These are phyloP conservation scores for Calonectria honghensis DNA, from an alignment of 2,329 filamentous ascomycete genomes.

Conservation along the genomic window DNA sequence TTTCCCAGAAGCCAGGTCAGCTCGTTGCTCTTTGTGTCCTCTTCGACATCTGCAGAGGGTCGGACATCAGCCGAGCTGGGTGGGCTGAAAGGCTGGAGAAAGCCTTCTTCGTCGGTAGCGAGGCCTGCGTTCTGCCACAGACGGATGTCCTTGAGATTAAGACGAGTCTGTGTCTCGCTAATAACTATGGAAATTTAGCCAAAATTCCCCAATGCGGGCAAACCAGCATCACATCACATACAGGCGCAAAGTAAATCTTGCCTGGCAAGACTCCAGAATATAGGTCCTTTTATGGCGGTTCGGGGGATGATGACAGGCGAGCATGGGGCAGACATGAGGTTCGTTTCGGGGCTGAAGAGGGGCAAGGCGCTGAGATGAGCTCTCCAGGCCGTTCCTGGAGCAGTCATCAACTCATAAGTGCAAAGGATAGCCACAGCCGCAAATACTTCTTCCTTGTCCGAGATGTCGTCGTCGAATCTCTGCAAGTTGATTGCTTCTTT, in stretches of 20 bases:
- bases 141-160: conserved; percentile 76
- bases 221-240: conserved; percentile 27
- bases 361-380: conserved; percentile 80
- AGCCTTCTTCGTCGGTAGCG: conserved; percentile 60
- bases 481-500: conserved; percentile 44
- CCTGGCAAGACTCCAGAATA: conserved; percentile 51
- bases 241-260: conserved; percentile 51
- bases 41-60: conserved; percentile 71
- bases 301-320: conserved; percentile 46
- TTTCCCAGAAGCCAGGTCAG: conserved; percentile 80
- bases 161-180: conserved; percentile 52
- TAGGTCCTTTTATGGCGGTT: conserved; percentile 49
- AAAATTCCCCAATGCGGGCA: not conserved
- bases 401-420: conserved; percentile 81
- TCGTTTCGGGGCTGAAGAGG: conserved; percentile 71
- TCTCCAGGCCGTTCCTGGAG: conserved; percentile 77
- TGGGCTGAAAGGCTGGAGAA: conserved; percentile 57
- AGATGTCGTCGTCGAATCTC: conserved; percentile 63
- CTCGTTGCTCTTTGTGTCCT: conserved; percentile 79
- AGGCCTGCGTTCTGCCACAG: conserved; percentile 80
- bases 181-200: conserved; percentile 38
- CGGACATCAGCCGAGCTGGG: conserved; percentile 62
- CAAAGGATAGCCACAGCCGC: conserved; percentile 80
- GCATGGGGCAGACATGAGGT: conserved; percentile 1
- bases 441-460: conserved; percentile 67